phyloP scores from a whole-genome alignment of 768 basidiomycete species.

The Trichaptum fuscoviolaceum region DNA sequence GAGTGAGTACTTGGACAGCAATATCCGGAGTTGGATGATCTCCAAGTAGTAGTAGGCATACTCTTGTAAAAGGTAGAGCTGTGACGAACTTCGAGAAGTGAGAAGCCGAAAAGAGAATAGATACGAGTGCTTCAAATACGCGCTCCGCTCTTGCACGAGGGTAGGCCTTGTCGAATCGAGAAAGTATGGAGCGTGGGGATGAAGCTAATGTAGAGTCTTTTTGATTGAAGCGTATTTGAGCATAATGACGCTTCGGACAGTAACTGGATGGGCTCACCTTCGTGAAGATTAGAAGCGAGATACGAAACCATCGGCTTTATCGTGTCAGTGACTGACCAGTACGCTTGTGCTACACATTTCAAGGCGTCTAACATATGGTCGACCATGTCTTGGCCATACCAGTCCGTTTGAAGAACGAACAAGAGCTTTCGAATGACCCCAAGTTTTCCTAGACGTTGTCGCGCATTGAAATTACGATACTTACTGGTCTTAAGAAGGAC shows the following conservation, averaged over 20 bases:
- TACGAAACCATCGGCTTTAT: slow-evolving; percentile 88
- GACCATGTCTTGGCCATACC: slow-evolving; percentile 56
- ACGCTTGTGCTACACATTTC: slow-evolving; percentile 51
- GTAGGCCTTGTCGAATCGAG: slow-evolving; percentile 45
- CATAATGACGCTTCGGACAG: not conserved
- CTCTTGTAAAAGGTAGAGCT: slow-evolving; percentile 71
- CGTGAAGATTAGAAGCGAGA: slow-evolving; percentile 73
- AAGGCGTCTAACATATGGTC: slow-evolving; percentile 55
- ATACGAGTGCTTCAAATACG: slow-evolving; percentile 60
- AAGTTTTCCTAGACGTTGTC: slow-evolving; percentile 66
- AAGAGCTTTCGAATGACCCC: slow-evolving; percentile 68
- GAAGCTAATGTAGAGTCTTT: slow-evolving; percentile 17
- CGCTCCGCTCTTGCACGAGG: slow-evolving; percentile 59
- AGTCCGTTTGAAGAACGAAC: slow-evolving; percentile 76
- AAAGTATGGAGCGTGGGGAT: slow-evolving; percentile 55
- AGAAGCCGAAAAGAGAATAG: slow-evolving; percentile 45
- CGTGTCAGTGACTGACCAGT: slow-evolving; percentile 66
- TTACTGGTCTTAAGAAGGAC: slow-evolving; percentile 69
- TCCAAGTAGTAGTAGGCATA: slow-evolving; percentile 75
- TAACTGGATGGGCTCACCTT: slow-evolving; percentile 37
- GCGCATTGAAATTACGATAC: slow-evolving; percentile 72
- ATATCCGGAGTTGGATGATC: slow-evolving; percentile 57
- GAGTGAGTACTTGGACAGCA: slow-evolving; percentile 50
- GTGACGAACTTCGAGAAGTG: slow-evolving; percentile 67
- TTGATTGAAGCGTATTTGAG: not conserved